A percentile compares a stretch with the other conserved stretches of the same genome.
Conservation (phyloP, 257 asterid genomes). For the Solanum medicagineum region DNA sequence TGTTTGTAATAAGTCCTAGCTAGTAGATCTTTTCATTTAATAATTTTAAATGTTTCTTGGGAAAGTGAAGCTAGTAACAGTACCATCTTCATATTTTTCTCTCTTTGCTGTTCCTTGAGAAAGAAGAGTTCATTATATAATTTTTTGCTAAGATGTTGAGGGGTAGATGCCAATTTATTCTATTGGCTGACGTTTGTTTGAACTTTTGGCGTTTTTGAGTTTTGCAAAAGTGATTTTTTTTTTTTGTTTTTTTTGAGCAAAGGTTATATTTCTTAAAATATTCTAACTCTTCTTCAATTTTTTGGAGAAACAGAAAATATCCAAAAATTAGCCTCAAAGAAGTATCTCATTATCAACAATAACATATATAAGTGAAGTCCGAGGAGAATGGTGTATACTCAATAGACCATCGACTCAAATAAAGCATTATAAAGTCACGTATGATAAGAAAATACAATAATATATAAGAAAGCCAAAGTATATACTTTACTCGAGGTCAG, state of each 20-base stretch:
- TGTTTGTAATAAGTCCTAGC: not conserved
- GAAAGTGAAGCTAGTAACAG: not conserved
- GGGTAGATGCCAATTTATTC: not conserved
- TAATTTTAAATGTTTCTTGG: not conserved
- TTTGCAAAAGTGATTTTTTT: too few relatives aligned
- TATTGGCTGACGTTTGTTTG: not conserved
- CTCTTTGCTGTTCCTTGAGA: not conserved
- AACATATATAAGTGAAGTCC: not conserved
- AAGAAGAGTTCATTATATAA: not conserved
- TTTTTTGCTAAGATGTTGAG: not conserved
- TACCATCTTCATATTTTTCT: not conserved
- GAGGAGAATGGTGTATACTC: not conserved
- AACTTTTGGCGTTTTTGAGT: not conserved
- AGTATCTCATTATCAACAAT: not conserved
- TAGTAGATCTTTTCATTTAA: not conserved
- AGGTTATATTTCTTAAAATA: not conserved
- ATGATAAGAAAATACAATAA: not conserved
- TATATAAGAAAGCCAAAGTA: too few relatives aligned
- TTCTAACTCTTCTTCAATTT: not conserved
- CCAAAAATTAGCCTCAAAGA: not conserved
- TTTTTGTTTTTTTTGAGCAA: not conserved
- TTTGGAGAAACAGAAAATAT: not conserved
- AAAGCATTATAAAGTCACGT: not conserved
- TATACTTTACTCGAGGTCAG: too few relatives aligned
- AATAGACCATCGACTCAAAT: not conserved